Percentiles rank a stretch among this genome's conserved stretches.
phyloP scores from a whole-genome alignment of 2,329 filamentous ascomycete species.

The Ophiocordyceps camponoti-floridani region DNA sequence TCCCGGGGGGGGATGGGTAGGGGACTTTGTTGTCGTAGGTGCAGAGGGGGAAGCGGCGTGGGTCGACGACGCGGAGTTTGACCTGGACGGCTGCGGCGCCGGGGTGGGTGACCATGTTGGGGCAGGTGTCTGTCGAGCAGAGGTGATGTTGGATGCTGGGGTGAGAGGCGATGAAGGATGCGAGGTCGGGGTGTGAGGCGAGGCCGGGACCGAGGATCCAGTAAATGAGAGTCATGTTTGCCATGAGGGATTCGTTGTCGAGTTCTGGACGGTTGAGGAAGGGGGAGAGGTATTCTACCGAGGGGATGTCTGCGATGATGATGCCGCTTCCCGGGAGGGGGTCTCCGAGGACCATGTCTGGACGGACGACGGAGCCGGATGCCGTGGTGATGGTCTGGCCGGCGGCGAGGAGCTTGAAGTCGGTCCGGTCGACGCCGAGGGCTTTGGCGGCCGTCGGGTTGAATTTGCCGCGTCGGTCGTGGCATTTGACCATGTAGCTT shows the following conservation, averaged over 20 bases:
- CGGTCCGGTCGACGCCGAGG: conserved; percentile 40
- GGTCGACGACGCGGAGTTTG: conserved; percentile 55
- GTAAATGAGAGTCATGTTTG: conserved; percentile 48
- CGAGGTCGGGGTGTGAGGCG: conserved; percentile 40
- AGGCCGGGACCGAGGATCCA: conserved; percentile 69
- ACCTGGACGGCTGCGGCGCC: conserved; percentile 48
- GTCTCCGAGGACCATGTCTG: conserved; percentile 70
- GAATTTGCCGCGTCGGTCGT: conserved; percentile 68
- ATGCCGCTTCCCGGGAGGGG: conserved; percentile 52
- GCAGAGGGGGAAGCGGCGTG: conserved; percentile 54
- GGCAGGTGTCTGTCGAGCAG: conserved; percentile 53
- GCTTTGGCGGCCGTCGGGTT: conserved; percentile 42
- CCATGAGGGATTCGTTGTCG: conserved; percentile 44
- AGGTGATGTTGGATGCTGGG: conserved; percentile 54
- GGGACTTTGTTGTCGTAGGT: conserved; percentile 36
- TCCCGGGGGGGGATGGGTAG: conserved; percentile 6
- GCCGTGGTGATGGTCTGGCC: conserved; percentile 46
- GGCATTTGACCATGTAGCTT: conserved; percentile 72
- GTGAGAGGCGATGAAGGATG: conserved; percentile 49
- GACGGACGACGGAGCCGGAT: conserved; percentile 53
- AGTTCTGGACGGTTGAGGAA: conserved; percentile 60
- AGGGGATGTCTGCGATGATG: conserved; percentile 64
- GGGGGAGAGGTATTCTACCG: conserved; percentile 47
- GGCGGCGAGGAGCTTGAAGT: conserved; percentile 41
- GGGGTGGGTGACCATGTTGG: conserved; percentile 57